Base-by-base conservation (phyloP, 192 early-diverging fungal species). In the Backusella luteola region DNA sequence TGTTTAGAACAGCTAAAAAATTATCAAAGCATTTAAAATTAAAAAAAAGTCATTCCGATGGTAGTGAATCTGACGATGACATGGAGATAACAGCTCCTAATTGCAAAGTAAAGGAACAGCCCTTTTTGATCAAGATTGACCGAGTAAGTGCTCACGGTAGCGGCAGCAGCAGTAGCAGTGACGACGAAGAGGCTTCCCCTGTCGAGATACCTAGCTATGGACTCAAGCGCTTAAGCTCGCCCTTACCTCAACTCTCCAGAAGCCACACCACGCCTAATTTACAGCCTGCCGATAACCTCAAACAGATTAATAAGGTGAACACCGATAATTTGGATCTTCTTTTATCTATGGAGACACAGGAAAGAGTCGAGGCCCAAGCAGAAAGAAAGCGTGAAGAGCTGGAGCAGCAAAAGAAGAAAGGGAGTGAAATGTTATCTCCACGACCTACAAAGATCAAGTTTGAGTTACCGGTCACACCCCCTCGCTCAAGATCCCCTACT, bases 361-460 rank as follows among this genome's bases (percentile, higher is more conserved):
- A 72, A 29, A 19, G 77, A 34, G 73, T 78, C 8, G 77, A 78
- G 44, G 59, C 56, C 3, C 63, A 56, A 46, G 77, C 73, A 29
- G 66, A 78, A 56, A 77, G 73, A 15, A 79, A 56, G 12, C 72
- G 71, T 32, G 44, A 44, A 59, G 38, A 36, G 36, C 32, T 52
- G 78, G 26, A 66, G 78, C 17, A 74, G 70, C 53, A 74, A 73
- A 71, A 79, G 77, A 67, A 76, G 9, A 23, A 29, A 29, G 56
- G 14, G 0, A 63, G 11, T 63, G 56, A n/a, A 14, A 14, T 63
- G 11, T 29, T 76, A 12, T 26, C 56, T 9, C 80, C 76, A 12
- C 76, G 80, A 4, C 80, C 76, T 14, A 73, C 73, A 4, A 53
- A 63, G 14, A 74, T 81, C 6, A 81, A 77, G 34, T 81, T 81